phyloP scores from a whole-genome alignment of 2,329 filamentous ascomycete genomes.

The Arthrobotrys musiformis region DNA sequence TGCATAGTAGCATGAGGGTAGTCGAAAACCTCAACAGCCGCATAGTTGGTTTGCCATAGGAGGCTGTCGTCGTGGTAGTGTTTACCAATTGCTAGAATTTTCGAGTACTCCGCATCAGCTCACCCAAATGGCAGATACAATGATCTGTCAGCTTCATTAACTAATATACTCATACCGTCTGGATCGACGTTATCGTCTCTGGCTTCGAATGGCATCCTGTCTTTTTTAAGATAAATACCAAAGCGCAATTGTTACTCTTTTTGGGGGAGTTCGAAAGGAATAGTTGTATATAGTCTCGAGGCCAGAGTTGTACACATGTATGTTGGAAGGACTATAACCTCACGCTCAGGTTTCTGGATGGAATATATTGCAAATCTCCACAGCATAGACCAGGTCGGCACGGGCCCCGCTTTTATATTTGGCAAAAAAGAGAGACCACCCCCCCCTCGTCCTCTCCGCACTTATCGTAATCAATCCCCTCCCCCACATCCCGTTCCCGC shows the following conservation, averaged over 20 bases:
- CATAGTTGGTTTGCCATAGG: slow-evolving; percentile 17
- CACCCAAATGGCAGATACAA: neutral
- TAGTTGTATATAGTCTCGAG: neutral
- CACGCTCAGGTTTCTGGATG: neutral
- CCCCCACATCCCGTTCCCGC: slow-evolving; percentile 8
- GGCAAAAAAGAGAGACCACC: neutral
- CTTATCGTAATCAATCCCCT: neutral
- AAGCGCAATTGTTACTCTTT: neutral
- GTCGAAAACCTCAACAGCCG: slow-evolving; percentile 4
- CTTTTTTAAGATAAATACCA: neutral
- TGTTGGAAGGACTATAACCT: neutral
- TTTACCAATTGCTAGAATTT: neutral
- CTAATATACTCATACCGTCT: neutral
- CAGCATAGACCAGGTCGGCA: neutral
- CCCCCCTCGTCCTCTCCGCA: neutral
- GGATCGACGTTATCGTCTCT: neutral
- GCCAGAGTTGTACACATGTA: neutral
- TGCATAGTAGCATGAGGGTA: slow-evolving; percentile 12
- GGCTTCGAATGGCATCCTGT: slow-evolving; percentile 16
- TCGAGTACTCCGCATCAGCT: neutral
- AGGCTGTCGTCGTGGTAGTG: slow-evolving; percentile 12
- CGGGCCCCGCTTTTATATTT: slow-evolving; percentile 21
- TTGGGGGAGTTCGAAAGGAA: neutral
- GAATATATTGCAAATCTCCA: neutral
- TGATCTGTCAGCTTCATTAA: neutral